A percentile compares a stretch with the other conserved stretches of the same genome.
These are phyloP conservation scores for Claviceps sp. DNA, from an alignment of 2,329 filamentous ascomycete genomes.

Conservation along the genomic window DNA sequence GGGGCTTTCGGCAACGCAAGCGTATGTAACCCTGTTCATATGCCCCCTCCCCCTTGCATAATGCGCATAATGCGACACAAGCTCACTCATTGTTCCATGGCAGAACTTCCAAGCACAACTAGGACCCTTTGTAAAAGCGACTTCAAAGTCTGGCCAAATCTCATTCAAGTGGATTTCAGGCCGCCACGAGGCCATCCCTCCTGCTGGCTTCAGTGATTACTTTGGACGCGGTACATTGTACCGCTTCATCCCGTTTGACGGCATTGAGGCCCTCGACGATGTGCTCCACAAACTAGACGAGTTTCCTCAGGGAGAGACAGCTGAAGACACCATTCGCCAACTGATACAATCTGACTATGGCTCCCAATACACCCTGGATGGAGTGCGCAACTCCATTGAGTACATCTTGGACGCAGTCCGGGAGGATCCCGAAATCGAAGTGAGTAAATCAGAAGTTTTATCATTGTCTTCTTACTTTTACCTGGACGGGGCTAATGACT, in stretches of 20 bases:
- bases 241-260: slow-evolving; percentile 38
- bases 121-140: slow-evolving; percentile 15
- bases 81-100: not conserved
- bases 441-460: slow-evolving; percentile 4
- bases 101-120: slow-evolving; percentile 45
- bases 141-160: slow-evolving; percentile 5
- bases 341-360: slow-evolving; percentile 20
- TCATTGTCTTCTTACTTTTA: not conserved
- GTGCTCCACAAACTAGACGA: slow-evolving; percentile 39
- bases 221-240: slow-evolving; percentile 42
- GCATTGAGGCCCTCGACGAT: slow-evolving; percentile 28
- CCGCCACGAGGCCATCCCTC: slow-evolving; percentile 34
- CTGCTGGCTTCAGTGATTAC: slow-evolving; percentile 42
- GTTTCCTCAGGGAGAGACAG: slow-evolving; percentile 35
- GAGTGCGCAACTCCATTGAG: slow-evolving; percentile 7
- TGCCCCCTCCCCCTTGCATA: too few species aligned
- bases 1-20: slow-evolving; percentile 44
- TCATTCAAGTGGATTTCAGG: slow-evolving; percentile 39
- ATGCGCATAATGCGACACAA: not conserved
- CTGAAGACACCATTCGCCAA: slow-evolving; percentile 43
- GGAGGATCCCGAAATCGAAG: slow-evolving; percentile 21
- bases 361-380: not conserved
- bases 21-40: slow-evolving; percentile 21
- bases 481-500: not conserved
- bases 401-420: slow-evolving; percentile 26